These are phyloP conservation scores for Rhodotorula kratochvilovae DNA, from an alignment of 768 basidiomycete genomes.

Conservation along the genomic window DNA sequence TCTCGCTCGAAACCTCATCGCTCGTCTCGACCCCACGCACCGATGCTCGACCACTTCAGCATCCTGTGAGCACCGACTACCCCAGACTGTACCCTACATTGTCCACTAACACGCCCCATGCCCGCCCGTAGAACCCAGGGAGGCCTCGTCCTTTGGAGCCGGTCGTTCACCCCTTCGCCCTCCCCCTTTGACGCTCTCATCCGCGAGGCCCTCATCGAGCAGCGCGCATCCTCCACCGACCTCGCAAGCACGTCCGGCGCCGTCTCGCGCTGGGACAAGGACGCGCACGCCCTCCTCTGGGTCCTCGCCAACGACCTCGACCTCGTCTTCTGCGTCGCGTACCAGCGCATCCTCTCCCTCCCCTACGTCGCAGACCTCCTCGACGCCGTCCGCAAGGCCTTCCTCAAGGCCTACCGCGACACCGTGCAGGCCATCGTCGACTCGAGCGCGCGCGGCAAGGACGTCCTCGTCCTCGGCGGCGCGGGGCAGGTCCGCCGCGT, in stretches of 20 bases:
- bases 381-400: conserved; percentile 70
- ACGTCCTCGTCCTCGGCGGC: conserved; percentile 25
- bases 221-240: conserved; percentile 50
- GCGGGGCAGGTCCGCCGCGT: neutral
- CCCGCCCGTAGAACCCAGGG: conserved; percentile 53
- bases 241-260: neutral
- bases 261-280: conserved; percentile 65
- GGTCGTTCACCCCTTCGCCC: conserved; percentile 83
- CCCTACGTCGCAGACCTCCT: conserved; percentile 90
- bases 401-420: conserved; percentile 79
- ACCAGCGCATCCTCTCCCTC: conserved; percentile 90
- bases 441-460: conserved; percentile 54
- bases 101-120: too few species aligned
- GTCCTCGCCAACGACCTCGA: conserved; percentile 91
- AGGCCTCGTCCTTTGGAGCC: conserved; percentile 88
- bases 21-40: too few species aligned
- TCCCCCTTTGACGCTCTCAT: conserved; percentile 81
- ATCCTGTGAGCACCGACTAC: conserved; percentile 57
- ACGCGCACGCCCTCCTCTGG: conserved; percentile 92
- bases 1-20: neutral
- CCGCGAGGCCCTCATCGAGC: conserved; percentile 86
- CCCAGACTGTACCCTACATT: too few species aligned
- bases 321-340: conserved; percentile 94
- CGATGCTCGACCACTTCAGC: conserved; percentile 70
- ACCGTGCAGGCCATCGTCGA: conserved; percentile 77